These are phyloP conservation scores for Boletus pseudopeckii DNA, from an alignment of 768 basidiomycete species.

Conservation along the genomic window DNA sequence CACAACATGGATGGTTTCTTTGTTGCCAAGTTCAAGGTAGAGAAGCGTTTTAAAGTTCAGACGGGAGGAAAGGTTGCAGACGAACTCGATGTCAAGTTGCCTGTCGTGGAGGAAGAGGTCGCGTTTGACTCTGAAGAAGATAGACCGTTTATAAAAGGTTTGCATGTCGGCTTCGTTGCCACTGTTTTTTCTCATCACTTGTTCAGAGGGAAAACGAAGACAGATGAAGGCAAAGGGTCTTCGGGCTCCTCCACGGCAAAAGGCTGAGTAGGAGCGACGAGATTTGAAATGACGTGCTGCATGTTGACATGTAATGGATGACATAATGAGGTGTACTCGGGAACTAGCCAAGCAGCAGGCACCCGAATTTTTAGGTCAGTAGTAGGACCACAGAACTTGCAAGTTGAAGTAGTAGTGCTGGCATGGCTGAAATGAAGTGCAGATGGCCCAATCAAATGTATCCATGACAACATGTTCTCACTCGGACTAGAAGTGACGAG, in stretches of 20 bases:
- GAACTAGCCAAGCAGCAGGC: too few species aligned
- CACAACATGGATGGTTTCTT: constrained; percentile 99
- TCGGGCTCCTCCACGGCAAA: constrained; percentile 62
- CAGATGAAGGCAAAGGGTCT: constrained; percentile 75
- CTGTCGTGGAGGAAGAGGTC: constrained; percentile 29
- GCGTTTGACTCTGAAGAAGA: constrained; percentile 79
- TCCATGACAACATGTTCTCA: too few species aligned
- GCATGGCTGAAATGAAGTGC: too few species aligned
- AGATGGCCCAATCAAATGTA: too few species aligned
- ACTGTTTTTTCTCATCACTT: neutral
- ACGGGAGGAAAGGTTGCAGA: constrained; percentile 25
- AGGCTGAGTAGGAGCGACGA: too few species aligned
- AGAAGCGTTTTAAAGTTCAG: constrained; percentile 59
- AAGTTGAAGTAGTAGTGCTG: too few species aligned
- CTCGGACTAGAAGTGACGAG: too few species aligned
- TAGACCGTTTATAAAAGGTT: constrained; percentile 73
- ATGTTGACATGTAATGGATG: too few species aligned
- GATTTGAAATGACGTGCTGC: too few species aligned
- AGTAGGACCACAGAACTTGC: too few species aligned
- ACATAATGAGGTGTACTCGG: too few species aligned
- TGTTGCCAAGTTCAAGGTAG: constrained; percentile 98
- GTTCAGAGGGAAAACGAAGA: constrained; percentile 60
- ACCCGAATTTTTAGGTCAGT: too few species aligned
- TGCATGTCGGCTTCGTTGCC: constrained; percentile 25
- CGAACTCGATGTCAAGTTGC: constrained; percentile 27